A percentile compares a stretch with the other conserved stretches of the same genome.
These are phyloP conservation scores for Mycena polygramma DNA, from an alignment of 768 basidiomycete species.

Conservation along the genomic window DNA sequence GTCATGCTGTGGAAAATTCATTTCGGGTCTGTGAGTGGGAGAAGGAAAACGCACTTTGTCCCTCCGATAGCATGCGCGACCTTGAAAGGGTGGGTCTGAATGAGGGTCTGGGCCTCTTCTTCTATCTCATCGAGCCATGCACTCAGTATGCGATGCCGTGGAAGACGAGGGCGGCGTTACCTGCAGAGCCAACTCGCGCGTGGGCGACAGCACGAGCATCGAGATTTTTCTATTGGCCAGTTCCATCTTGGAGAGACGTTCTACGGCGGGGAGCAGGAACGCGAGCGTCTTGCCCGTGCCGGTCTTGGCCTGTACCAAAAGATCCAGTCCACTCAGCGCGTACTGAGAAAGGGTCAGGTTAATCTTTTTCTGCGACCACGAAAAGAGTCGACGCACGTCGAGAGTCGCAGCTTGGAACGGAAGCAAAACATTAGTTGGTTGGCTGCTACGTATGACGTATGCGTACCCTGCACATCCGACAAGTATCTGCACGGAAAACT, in stretches of 20 bases:
- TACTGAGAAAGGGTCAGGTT: too few relatives aligned
- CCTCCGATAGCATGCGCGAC: conserved; percentile 69
- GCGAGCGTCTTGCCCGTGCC: conserved; percentile 79
- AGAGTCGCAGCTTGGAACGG: conserved; percentile 54
- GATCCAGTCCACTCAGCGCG: conserved; percentile 58
- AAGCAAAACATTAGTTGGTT: not conserved
- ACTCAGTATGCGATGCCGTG: not conserved
- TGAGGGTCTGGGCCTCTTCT: conserved; percentile 68
- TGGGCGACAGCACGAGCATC: conserved; percentile 78
- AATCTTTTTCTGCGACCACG: not conserved
- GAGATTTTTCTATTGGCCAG: conserved; percentile 55
- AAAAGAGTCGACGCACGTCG: conserved; percentile 42
- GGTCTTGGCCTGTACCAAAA: conserved; percentile 68
- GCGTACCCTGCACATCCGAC: conserved; percentile 62
- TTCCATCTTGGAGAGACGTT: conserved; percentile 65
- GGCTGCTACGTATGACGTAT: conserved; percentile 5
- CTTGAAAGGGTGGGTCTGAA: conserved; percentile 55
- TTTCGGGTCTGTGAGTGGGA: not conserved
- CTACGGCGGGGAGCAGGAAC: conserved; percentile 82
- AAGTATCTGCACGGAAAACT: conserved; percentile 47
- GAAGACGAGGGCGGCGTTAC: conserved; percentile 60
- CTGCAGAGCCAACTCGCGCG: conserved; percentile 81
- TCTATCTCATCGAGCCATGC: conserved; percentile 61
- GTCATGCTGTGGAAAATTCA: conserved; percentile 25
- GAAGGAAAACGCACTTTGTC: conserved; percentile 53